phyloP scores from a whole-genome alignment of 1,139 yeast genomes.

The Blastobotrys arbuscula region DNA sequence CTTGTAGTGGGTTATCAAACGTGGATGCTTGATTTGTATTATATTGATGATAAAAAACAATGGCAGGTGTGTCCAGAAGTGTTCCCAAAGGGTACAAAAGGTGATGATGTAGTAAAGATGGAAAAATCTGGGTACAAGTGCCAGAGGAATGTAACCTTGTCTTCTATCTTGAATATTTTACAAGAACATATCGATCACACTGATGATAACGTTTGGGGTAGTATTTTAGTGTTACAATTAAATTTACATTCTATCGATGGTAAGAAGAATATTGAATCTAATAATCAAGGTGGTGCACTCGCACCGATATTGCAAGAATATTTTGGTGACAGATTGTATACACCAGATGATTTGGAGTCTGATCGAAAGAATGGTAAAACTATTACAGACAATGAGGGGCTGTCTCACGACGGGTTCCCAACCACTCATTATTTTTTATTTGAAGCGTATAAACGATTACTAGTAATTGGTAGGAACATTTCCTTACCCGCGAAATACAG shows the following conservation, averaged over 20 bases:
- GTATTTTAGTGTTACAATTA: constrained; percentile 49
- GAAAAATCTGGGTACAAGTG: constrained; percentile 30
- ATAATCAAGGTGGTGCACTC: not conserved
- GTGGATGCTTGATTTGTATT: constrained; percentile 58
- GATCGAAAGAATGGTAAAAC: constrained; percentile 28
- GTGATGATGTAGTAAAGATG: not conserved
- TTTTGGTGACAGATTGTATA: constrained; percentile 30
- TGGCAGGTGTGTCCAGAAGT: constrained; percentile 68
- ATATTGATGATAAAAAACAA: constrained; percentile 41
- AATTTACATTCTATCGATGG: constrained; percentile 35
- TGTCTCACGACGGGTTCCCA: constrained; percentile 37
- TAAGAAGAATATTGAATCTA: constrained; percentile 9
- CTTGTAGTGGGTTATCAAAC: constrained; percentile 50
- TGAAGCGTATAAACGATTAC: constrained; percentile 39
- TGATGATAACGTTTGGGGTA: constrained; percentile 52
- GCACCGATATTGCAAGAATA: not conserved
- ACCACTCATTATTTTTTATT: constrained; percentile 43
- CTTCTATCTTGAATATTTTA: constrained; percentile 37
- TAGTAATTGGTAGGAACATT: constrained; percentile 23
- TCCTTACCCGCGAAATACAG: constrained; percentile 18
- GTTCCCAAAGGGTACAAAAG: constrained; percentile 12
- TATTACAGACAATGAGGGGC: constrained; percentile 18
- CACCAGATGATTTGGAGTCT: constrained; percentile 30
- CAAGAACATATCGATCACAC: constrained; percentile 41
- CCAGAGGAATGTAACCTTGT: constrained; percentile 42